phyloP scores from a whole-genome alignment of 257 asterid species.

The Datura wrightii region DNA sequence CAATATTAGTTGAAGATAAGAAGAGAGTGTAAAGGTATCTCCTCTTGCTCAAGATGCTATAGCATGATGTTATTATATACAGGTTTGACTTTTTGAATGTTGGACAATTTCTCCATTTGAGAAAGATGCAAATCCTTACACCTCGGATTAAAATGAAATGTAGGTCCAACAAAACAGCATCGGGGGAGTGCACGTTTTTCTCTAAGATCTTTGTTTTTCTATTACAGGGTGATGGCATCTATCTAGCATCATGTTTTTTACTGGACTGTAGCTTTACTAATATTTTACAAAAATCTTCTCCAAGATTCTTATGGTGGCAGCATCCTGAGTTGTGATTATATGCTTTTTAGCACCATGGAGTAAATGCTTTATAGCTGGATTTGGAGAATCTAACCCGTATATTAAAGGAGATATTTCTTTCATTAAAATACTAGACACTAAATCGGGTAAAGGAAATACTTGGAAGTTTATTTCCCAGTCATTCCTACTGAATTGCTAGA shows the following conservation, averaged over 20 bases:
- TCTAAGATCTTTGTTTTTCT: not conserved
- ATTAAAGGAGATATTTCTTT: constrained; percentile 6
- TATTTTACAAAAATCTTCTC: not conserved
- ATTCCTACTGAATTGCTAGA: not conserved
- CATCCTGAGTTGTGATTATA: not conserved
- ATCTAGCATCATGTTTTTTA: not conserved
- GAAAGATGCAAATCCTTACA: constrained; percentile 1
- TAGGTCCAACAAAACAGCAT: not conserved
- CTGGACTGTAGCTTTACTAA: not conserved
- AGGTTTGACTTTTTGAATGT: constrained; percentile 7
- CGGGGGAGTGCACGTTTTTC: not conserved
- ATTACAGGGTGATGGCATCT: not conserved
- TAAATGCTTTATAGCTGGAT: not conserved
- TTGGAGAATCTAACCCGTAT: not conserved
- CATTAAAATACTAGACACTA: not conserved
- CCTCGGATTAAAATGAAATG: not conserved
- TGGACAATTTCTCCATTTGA: not conserved
- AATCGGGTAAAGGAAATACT: constrained; percentile 10
- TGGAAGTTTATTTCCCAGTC: not conserved
- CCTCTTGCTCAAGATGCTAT: not conserved
- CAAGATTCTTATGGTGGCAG: not conserved
- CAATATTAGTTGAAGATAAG: constrained; percentile 1
- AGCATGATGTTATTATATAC: not conserved
- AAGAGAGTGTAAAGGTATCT: constrained; percentile 6
- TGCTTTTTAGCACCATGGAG: not conserved